These are phyloP conservation scores for Scenedesmus sp. DNA, from an alignment of 163 green algal species.

Conservation along the genomic window DNA sequence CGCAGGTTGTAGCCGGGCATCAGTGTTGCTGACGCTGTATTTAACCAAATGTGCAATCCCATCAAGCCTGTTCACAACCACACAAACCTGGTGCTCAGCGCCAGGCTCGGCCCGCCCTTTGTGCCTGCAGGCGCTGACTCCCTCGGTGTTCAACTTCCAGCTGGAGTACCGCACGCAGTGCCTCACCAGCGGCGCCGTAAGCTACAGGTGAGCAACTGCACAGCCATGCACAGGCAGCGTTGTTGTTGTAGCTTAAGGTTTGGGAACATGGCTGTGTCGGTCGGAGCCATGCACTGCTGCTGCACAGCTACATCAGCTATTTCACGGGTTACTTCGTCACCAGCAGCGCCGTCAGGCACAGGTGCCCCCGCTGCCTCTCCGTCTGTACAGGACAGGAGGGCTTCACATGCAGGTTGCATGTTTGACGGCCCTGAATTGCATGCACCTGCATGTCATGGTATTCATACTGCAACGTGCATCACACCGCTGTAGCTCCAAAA, in stretches of 20 bases:
- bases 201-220: slow-evolving; percentile 60
- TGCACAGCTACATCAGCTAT: too few species aligned
- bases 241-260: neutral
- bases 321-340: neutral
- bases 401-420: too few species aligned
- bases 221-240: neutral
- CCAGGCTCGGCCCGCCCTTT: neutral
- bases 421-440: too few species aligned
- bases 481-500: too few species aligned
- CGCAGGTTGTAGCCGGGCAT: neutral
- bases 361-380: slow-evolving; percentile 16
- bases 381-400: too few species aligned
- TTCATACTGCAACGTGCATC: too few species aligned
- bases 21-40: slow-evolving; percentile 17
- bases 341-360: slow-evolving; percentile 45
- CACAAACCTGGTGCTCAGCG: too few species aligned
- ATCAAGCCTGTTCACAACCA: too few species aligned
- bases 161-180: slow-evolving; percentile 91
- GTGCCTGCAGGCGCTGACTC: slow-evolving; percentile 47
- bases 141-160: slow-evolving; percentile 81
- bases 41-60: too few species aligned
- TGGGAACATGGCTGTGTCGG: neutral
- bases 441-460: too few species aligned
- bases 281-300: neutral
- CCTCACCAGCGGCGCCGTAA: slow-evolving; percentile 78